Percentiles rank a stretch among this genome's conserved stretches.
Conservation (phyloP, 805 yeast species). For the Torulaspora gathmanii region DNA sequence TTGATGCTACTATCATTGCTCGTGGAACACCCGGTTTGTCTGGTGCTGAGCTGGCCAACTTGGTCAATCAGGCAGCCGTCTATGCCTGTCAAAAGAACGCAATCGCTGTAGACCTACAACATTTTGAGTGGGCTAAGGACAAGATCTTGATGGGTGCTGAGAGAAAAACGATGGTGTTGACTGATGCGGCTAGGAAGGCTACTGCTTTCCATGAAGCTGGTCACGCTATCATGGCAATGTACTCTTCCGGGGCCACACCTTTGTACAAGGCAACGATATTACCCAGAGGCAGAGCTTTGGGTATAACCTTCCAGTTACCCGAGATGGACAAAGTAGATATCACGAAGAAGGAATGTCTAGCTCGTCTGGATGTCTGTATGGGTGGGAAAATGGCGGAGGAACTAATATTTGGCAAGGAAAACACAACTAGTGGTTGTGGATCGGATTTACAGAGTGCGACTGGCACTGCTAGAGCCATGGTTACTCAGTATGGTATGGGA, state of each 20-base stretch:
- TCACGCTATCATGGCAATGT: constrained; percentile 97
- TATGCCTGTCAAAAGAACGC: constrained; percentile 93
- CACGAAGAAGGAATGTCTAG: constrained; percentile 82
- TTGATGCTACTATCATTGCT: constrained; percentile 85
- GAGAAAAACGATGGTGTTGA: constrained; percentile 93
- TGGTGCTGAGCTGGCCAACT: constrained; percentile 96
- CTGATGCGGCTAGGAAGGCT: constrained; percentile 87
- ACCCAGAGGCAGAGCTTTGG: constrained; percentile 95
- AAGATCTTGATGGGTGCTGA: constrained; percentile 98
- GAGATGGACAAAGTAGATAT: constrained; percentile 97
- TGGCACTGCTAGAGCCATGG: constrained; percentile 92
- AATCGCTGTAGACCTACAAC: constrained; percentile 80
- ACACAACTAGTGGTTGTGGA: constrained; percentile 93
- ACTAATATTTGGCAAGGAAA: constrained; percentile 80
- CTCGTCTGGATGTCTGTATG: constrained; percentile 95
- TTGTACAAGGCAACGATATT: constrained; percentile 93
- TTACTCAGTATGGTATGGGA: constrained; percentile 94
- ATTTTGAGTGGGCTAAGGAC: constrained; percentile 99
- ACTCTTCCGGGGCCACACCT: constrained; percentile 89
- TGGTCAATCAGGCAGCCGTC: constrained; percentile 97
- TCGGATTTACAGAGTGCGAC: constrained; percentile 90
- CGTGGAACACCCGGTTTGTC: constrained; percentile 97
- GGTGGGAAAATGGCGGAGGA: constrained; percentile 99
- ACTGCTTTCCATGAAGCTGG: constrained; percentile 99
- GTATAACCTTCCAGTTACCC: constrained; percentile 95